phyloP scores from a whole-genome alignment of 352 stramenopile species.

The Phytophthora quininea region DNA sequence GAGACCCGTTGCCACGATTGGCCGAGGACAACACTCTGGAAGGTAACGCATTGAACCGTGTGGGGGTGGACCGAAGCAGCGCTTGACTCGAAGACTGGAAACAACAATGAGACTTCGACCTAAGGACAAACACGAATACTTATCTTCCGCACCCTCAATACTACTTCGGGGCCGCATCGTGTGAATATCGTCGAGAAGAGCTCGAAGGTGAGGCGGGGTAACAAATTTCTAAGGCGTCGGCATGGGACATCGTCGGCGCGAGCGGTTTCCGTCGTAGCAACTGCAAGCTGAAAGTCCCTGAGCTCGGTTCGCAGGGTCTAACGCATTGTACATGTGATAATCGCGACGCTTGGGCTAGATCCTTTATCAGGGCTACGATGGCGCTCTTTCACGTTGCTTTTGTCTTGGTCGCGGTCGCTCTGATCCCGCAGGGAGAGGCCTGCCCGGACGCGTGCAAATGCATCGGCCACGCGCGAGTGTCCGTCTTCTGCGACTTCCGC shows the following conservation, averaged over 20 bases:
- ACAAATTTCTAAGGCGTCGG: slow-evolving; percentile 14
- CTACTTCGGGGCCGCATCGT: too few relatives aligned
- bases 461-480: slow-evolving; percentile 64
- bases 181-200: background rate
- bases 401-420: slow-evolving; percentile 12
- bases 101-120: too few relatives aligned
- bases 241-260: slow-evolving; percentile 29
- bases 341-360: slow-evolving; percentile 28
- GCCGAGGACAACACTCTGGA: too few relatives aligned
- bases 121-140: too few relatives aligned
- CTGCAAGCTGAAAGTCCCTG: background rate
- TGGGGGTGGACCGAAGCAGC: too few relatives aligned
- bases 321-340: background rate
- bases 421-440: slow-evolving; percentile 6
- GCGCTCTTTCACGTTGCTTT: slow-evolving; percentile 4
- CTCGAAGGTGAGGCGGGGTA: slow-evolving; percentile 12
- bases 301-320: too few relatives aligned
- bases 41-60: too few relatives aligned
- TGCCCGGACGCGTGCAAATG: slow-evolving; percentile 69
- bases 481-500: slow-evolving; percentile 82
- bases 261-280: slow-evolving; percentile 13
- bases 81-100: too few relatives aligned
- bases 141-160: too few relatives aligned
- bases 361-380: slow-evolving; percentile 27
- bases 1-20: too few relatives aligned